These are phyloP conservation scores for Wallacemonas collosoma DNA, from an alignment of 208 protist genomes.

Conservation along the genomic window DNA sequence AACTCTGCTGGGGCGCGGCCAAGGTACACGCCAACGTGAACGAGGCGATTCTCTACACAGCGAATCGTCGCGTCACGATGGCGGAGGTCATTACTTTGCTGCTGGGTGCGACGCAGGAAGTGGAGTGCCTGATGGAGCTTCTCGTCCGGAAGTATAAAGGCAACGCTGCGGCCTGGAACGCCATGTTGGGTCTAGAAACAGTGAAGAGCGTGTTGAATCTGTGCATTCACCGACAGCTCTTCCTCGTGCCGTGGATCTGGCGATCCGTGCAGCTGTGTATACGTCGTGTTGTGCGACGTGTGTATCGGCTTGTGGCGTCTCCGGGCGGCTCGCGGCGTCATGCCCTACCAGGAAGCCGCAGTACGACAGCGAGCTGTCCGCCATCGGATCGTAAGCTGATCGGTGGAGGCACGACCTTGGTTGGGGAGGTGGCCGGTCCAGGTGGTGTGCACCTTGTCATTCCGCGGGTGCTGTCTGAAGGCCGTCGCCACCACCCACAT, in stretches of 20 bases:
- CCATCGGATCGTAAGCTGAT: background rate
- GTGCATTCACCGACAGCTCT: constrained; percentile 67
- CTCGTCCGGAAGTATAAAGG: constrained; percentile 55
- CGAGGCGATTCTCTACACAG: constrained; percentile 34
- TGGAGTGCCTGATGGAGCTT: constrained; percentile 70
- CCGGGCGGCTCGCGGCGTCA: background rate
- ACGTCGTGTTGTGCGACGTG: constrained; percentile 22
- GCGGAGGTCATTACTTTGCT: constrained; percentile 44
- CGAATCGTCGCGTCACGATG: constrained; percentile 13
- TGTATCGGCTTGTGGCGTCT: constrained; percentile 13
- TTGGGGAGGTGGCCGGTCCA: constrained; percentile 27
- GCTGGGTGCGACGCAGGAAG: constrained; percentile 41
- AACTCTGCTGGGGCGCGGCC: constrained; percentile 58
- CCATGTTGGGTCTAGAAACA: constrained; percentile 53
- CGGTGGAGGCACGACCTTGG: constrained; percentile 16
- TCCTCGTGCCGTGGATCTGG: constrained; percentile 73
- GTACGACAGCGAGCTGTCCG: background rate
- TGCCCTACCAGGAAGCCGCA: no score
- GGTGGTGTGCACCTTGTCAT: constrained; percentile 62
- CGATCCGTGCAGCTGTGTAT: constrained; percentile 41
- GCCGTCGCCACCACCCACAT: constrained; percentile 31
- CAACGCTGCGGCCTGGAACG: constrained; percentile 55
- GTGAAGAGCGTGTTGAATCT: constrained; percentile 68
- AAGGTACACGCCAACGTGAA: constrained; percentile 71
- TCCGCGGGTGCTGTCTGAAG: constrained; percentile 60